phyloP scores from a whole-genome alignment of 495 filamentous ascomycete genomes.

The Penicillium ucsense region DNA sequence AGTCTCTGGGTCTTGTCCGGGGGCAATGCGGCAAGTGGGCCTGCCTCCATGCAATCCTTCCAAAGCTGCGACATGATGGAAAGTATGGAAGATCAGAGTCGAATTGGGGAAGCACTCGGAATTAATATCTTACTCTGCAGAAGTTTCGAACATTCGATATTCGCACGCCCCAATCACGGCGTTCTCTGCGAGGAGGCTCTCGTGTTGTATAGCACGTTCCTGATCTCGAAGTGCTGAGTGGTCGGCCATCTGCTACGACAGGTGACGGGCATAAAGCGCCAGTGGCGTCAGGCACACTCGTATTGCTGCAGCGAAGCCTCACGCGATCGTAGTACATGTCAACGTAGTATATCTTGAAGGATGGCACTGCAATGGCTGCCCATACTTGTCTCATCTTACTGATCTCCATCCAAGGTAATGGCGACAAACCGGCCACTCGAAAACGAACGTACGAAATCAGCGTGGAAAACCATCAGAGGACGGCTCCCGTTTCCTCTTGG shows the following conservation, averaged over 20 bases:
- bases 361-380: neutral
- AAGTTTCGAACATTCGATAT: neutral
- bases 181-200: neutral
- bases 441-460: neutral
- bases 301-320: neutral
- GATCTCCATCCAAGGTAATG: neutral
- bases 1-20: neutral
- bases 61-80: slow-evolving; percentile 1
- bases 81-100: neutral
- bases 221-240: neutral
- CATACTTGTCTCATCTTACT: neutral
- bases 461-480: neutral
- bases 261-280: neutral
- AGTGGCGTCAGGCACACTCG: slow-evolving; percentile 2
- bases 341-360: neutral
- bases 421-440: neutral
- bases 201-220: neutral
- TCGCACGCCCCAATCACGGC: neutral
- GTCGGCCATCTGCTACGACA: neutral
- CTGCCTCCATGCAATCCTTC: neutral
- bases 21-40: slow-evolving; percentile 1
- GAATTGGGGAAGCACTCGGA: neutral
- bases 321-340: too few relatives aligned
- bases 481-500: slow-evolving; percentile 3
- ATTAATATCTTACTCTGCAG: neutral